Conservation (phyloP, 768 basidiomycete genomes). For the Podaxis sp. region DNA sequence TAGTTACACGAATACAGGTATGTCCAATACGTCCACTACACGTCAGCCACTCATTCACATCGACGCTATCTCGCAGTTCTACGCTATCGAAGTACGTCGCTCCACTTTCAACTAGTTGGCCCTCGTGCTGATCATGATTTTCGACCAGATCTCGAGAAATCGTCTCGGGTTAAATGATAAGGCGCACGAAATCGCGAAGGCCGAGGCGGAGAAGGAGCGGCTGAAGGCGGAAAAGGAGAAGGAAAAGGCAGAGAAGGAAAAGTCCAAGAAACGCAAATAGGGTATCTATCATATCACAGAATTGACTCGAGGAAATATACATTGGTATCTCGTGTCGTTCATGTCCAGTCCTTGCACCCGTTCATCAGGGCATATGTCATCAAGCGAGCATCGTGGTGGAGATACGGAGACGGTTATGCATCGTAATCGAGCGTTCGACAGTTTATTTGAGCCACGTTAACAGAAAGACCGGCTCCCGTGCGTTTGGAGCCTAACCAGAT, state of each 20-base stretch:
- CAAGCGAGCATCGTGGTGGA: background rate
- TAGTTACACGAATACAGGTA: slow-evolving; percentile 74
- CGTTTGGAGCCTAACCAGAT: slow-evolving; percentile 24
- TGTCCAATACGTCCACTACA: slow-evolving; percentile 20
- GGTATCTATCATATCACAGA: background rate
- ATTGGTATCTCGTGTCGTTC: background rate
- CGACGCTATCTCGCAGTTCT: slow-evolving; percentile 58
- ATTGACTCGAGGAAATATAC: background rate
- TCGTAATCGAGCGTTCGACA: slow-evolving; percentile 17
- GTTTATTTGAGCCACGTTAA: slow-evolving; percentile 30
- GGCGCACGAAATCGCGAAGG: slow-evolving; percentile 80
- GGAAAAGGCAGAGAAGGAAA: slow-evolving; percentile 27
- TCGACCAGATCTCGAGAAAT: slow-evolving; percentile 82
- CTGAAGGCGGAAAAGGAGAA: slow-evolving; percentile 52
- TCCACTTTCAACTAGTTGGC: background rate
- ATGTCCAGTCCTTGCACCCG: background rate
- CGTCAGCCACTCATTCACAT: background rate
- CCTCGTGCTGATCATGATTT: background rate
- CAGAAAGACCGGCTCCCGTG: slow-evolving; percentile 27
- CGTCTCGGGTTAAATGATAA: slow-evolving; percentile 85
- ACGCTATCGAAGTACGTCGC: slow-evolving; percentile 76
- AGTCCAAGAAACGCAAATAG: slow-evolving; percentile 28
- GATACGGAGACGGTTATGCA: background rate
- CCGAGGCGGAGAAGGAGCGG: slow-evolving; percentile 64
- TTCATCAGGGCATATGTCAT: background rate